Evolutionary conservation across 495 filamentous ascomycete species (phyloP).

Genomic region (Endocarpon pusillum): DNA sequence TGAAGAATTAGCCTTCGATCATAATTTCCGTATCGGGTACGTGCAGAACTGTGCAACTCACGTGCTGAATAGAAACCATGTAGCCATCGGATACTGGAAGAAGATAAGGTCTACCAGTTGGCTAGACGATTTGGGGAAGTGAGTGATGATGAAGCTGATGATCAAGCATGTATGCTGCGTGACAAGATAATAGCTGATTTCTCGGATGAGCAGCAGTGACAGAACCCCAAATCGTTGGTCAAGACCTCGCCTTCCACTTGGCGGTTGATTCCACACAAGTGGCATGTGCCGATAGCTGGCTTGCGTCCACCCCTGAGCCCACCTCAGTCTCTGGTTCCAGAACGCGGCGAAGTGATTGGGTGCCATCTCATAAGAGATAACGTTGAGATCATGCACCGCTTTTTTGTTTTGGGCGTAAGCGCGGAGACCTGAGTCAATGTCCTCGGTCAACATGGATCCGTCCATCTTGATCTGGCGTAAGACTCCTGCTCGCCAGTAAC

Average conservation of each 20-base stretch:
- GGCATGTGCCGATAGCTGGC: slow-evolving; percentile 14
- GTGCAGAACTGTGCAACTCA: slow-evolving; percentile 10
- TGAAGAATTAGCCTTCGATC: slow-evolving; percentile 1
- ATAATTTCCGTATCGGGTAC: too few relatives aligned
- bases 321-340: slow-evolving; percentile 22
- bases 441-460: slow-evolving; percentile 22
- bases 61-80: slow-evolving; percentile 23
- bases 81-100: slow-evolving; percentile 19
- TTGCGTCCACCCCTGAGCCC: slow-evolving; percentile 22
- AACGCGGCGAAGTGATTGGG: slow-evolving; percentile 16
- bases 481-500: slow-evolving; percentile 20
- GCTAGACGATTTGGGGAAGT: slow-evolving; percentile 12
- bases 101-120: slow-evolving; percentile 14
- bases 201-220: slow-evolving; percentile 17
- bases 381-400: slow-evolving; percentile 19
- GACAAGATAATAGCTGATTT: slow-evolving; percentile 19
- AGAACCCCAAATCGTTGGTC: slow-evolving; percentile 15
- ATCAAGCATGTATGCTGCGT: slow-evolving; percentile 19
- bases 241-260: slow-evolving; percentile 7
- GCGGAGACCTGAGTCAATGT: slow-evolving; percentile 24
- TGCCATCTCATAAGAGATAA: slow-evolving; percentile 18
- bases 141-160: slow-evolving; percentile 14
- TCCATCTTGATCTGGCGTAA: slow-evolving; percentile 23
- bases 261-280: slow-evolving; percentile 13
- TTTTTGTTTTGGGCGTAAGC: slow-evolving; percentile 16